phyloP scores from a whole-genome alignment of 176 grass and related monocot genomes.

The Calamus simplicifolius region DNA sequence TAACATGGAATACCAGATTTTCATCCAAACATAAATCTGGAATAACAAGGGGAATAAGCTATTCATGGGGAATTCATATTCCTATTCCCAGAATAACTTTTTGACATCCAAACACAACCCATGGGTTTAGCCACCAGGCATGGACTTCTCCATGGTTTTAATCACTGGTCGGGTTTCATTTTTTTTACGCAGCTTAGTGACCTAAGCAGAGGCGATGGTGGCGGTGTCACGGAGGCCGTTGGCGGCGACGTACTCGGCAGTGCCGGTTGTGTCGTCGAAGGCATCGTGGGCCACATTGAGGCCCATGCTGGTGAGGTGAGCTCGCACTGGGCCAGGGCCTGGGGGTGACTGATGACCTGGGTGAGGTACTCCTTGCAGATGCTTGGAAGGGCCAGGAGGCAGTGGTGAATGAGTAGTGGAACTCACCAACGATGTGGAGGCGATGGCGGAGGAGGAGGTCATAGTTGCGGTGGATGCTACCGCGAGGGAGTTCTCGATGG shows the following conservation, averaged over 20 bases:
- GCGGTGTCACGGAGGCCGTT: slow-evolving; percentile 16
- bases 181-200: slow-evolving; percentile 6
- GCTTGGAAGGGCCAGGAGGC: slow-evolving; percentile 32
- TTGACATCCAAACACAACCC: no score
- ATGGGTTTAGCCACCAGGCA: no score
- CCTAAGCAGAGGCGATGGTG: slow-evolving; percentile 13
- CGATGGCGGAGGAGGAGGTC: slow-evolving; percentile 43
- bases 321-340: slow-evolving; percentile 37
- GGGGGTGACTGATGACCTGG: slow-evolving; percentile 36
- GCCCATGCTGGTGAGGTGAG: slow-evolving; percentile 14
- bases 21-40: no score
- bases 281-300: slow-evolving; percentile 15
- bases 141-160: no score
- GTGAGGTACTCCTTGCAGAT: slow-evolving; percentile 23
- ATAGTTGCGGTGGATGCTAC: slow-evolving; percentile 46
- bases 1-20: no score
- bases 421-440: slow-evolving; percentile 30
- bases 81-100: no score
- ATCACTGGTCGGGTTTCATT: no score
- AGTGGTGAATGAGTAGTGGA: slow-evolving; percentile 25
- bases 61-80: no score
- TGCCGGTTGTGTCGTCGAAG: slow-evolving; percentile 22
- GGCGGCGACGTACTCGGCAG: slow-evolving; percentile 21
- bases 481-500: slow-evolving; percentile 32
- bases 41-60: no score